Base-by-base conservation (phyloP, 768 basidiomycete genomes). In the Phanerochaete carnosa region DNA sequence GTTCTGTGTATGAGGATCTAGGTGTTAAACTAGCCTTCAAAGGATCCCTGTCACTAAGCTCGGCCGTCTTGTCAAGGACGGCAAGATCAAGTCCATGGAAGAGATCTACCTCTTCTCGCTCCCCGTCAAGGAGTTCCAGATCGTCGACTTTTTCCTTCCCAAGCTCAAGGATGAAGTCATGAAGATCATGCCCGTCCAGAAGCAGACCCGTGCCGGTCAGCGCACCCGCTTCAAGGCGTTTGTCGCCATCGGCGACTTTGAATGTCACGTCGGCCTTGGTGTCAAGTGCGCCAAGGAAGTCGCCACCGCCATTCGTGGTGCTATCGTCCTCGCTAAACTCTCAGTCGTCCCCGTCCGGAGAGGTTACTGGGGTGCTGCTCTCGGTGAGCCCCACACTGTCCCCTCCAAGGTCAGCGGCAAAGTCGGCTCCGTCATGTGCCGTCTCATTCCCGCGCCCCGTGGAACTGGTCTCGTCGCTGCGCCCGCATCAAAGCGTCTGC, bases 201-300 rank as follows among this genome's bases (percentile, higher is more conserved):
- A 99, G 80, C 97, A 99, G 79, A 99, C 97, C 63, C 95, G 94
- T 73, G 97, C 97, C 69, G 97, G 97, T 76, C 97, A 99, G 79
- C 92, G 97, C 69, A 99, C 97, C 62, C 92, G 97, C 65, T 99
- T 99, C 89, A 98, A 99, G 82, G 97, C 97, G 28, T 98, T 98
- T 79, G 97, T 98, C 70, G 97, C 97, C 62, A 97, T 99, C 71
- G 97, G 97, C 74, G 97, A 99, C 80, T 93, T 88, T 69, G 95
- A 98, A 71, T 96, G 97, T 59, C 97, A 98, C 75, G 95, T 99
- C 72, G 97, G 97, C 70, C 88, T 99, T 72, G 97, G 97, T 76
- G 95, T 98, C 76, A 99, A 99, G 81, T 98, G 96, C 73, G 95
- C 97, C 68, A 99, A 99, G 84, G 97, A 99, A 85, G 97, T 98